These are phyloP conservation scores for Groenewaldozyma auringiensis DNA, from an alignment of 1,139 yeast genomes.

Conservation along the genomic window DNA sequence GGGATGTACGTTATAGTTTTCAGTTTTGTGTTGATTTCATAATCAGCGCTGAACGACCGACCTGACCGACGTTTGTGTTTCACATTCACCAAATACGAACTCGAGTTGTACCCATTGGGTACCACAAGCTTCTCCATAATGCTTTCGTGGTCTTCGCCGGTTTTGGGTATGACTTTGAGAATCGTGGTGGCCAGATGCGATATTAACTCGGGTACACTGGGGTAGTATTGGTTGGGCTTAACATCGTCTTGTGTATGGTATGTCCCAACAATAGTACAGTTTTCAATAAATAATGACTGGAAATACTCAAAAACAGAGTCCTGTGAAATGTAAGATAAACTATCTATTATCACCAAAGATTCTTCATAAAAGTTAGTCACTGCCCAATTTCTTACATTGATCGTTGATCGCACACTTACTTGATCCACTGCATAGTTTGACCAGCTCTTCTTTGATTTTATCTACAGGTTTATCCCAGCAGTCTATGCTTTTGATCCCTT, in stretches of 20 bases:
- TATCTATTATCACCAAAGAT: slow-evolving; percentile 49
- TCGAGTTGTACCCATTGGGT: slow-evolving; percentile 46
- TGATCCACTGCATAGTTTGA: slow-evolving; percentile 11
- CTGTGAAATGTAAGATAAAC: slow-evolving; percentile 52
- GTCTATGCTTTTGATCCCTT: slow-evolving; percentile 45
- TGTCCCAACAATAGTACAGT: slow-evolving; percentile 48
- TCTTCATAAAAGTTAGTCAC: slow-evolving; percentile 9
- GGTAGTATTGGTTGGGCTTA: slow-evolving; percentile 27
- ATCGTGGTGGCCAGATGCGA: slow-evolving; percentile 66
- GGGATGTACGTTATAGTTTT: slow-evolving; percentile 46
- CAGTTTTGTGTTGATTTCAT: slow-evolving; percentile 41
- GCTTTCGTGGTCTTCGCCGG: slow-evolving; percentile 45
- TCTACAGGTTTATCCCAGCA: slow-evolving; percentile 33
- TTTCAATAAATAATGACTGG: slow-evolving; percentile 47
- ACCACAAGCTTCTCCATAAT: slow-evolving; percentile 39
- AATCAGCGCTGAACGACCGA: slow-evolving; percentile 54
- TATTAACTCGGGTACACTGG: slow-evolving; percentile 49
- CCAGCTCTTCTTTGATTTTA: slow-evolving; percentile 11
- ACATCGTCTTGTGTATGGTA: slow-evolving; percentile 38
- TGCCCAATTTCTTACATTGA: background rate
- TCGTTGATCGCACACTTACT: slow-evolving; percentile 19
- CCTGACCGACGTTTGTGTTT: slow-evolving; percentile 80
- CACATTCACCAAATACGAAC: slow-evolving; percentile 42
- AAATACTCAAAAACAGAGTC: slow-evolving; percentile 47
- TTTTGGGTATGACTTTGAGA: slow-evolving; percentile 42